Percentiles rank a stretch among this genome's conserved stretches.
These are phyloP conservation scores for Tetrahymena borealis DNA, from an alignment of 73 alveolate species.

Conservation along the genomic window DNA sequence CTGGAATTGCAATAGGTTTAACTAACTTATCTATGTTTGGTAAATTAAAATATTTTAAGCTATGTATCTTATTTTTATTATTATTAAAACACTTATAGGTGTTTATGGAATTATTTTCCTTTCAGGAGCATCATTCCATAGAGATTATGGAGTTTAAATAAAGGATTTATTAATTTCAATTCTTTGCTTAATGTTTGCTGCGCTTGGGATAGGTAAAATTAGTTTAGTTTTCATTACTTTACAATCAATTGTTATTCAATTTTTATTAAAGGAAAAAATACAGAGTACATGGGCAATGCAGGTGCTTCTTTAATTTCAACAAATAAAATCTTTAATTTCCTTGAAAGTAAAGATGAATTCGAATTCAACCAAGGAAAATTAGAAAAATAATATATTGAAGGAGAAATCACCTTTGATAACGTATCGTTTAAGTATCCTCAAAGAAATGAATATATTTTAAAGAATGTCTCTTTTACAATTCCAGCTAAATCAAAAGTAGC, in stretches of 20 bases:
- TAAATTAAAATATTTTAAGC: not conserved
- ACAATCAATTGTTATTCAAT: no score
- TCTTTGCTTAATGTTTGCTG: not conserved
- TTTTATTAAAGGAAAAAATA: no score
- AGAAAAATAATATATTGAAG: slow-evolving; percentile 3
- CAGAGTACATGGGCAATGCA: not conserved
- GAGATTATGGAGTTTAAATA: not conserved
- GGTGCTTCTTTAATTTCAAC: not conserved
- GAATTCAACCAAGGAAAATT: not conserved
- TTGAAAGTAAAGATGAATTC: not conserved
- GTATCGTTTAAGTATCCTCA: slow-evolving; percentile 62
- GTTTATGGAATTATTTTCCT: not conserved
- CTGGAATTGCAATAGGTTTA: not conserved
- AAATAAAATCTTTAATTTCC: not conserved
- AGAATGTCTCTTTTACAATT: not conserved
- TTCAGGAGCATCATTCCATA: not conserved
- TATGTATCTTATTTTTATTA: not conserved
- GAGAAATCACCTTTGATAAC: slow-evolving; percentile 50
- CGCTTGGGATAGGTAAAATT: slow-evolving; percentile 27
- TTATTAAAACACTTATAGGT: not conserved
- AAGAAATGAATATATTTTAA: slow-evolving; percentile 30
- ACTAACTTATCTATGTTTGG: not conserved
- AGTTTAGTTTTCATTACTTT: slow-evolving; percentile 5
- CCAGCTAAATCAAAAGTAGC: slow-evolving; percentile 34
- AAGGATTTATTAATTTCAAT: not conserved